These are phyloP conservation scores for Sonneratia caseolaris DNA, from an alignment of 345 rosid species.

Conservation along the genomic window DNA sequence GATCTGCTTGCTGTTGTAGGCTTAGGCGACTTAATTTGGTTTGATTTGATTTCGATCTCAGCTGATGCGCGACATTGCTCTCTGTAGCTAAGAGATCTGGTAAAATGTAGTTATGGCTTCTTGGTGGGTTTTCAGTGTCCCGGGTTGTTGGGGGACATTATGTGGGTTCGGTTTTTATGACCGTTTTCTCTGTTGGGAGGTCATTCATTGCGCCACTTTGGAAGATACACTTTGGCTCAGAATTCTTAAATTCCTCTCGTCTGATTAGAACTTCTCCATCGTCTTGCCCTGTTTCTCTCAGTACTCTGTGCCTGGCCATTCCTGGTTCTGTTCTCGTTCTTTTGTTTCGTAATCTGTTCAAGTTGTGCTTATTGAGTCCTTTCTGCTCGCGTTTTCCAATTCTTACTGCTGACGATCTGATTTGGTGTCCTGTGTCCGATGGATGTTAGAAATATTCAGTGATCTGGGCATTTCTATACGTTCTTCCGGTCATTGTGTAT, in stretches of 20 bases:
- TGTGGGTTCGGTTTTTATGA: background rate
- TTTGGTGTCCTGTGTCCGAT: background rate
- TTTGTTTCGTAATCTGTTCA: background rate
- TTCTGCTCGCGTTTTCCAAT: background rate
- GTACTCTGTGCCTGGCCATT: background rate
- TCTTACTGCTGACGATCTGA: background rate
- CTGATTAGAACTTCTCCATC: background rate
- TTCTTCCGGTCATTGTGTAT: background rate
- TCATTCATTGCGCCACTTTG: background rate
- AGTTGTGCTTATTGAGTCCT: background rate
- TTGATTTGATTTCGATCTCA: background rate
- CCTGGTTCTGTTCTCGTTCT: background rate
- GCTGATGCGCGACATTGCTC: background rate
- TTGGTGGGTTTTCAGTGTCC: conserved; percentile 1
- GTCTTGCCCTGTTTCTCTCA: background rate
- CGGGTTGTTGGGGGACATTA: conserved; percentile 1
- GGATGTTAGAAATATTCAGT: background rate
- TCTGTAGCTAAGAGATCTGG: background rate
- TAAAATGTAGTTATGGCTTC: background rate
- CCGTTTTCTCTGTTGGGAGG: background rate
- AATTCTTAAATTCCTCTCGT: background rate
- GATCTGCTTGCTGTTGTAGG: background rate
- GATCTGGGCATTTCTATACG: background rate
- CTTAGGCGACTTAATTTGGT: background rate
- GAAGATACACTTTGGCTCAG: background rate